A percentile compares a stretch with the other conserved stretches of the same genome.
Conservation (phyloP, 1,284 basidiomycete genomes). For the Macrocystidia cucumis region DNA sequence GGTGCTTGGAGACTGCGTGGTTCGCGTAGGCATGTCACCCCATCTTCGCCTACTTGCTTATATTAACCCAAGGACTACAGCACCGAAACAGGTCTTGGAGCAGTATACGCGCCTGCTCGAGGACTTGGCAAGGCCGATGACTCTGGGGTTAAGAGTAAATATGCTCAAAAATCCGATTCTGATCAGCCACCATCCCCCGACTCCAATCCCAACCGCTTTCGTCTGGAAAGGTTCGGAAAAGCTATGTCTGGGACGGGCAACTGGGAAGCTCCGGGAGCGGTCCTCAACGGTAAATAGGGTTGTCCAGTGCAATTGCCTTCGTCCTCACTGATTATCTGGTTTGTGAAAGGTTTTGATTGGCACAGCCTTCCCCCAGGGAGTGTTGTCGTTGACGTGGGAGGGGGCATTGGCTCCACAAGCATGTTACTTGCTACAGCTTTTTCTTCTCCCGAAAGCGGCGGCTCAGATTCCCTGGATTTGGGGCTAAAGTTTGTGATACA, state of each 20-base stretch:
- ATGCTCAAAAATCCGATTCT: background rate
- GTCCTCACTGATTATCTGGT: background rate
- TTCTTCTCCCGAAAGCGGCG: constrained; percentile 13
- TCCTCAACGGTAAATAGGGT: constrained; percentile 38
- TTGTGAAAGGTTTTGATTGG: constrained; percentile 54
- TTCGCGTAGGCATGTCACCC: no score
- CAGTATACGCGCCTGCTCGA: background rate
- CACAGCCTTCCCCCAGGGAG: constrained; percentile 43
- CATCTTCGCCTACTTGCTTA: no score
- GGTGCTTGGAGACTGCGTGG: constrained; percentile 7
- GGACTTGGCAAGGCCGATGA: background rate
- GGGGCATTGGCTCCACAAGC: constrained; percentile 67
- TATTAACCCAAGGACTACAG: no score
- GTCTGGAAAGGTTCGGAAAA: constrained; percentile 58
- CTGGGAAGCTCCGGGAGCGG: constrained; percentile 56
- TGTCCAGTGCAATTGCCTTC: background rate
- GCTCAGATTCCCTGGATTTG: constrained; percentile 14
- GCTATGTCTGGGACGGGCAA: constrained; percentile 62
- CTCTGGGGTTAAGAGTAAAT: background rate
- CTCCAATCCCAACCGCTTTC: constrained; percentile 26
- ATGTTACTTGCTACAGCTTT: constrained; percentile 58
- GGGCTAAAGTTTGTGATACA: constrained; percentile 60
- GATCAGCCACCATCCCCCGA: background rate
- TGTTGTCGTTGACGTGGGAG: constrained; percentile 66
- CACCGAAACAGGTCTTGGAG: constrained; percentile 1